Evolutionary conservation across 2,329 filamentous ascomycete genomes (phyloP).

Genomic region (Ophiostoma tasmaniense): DNA sequence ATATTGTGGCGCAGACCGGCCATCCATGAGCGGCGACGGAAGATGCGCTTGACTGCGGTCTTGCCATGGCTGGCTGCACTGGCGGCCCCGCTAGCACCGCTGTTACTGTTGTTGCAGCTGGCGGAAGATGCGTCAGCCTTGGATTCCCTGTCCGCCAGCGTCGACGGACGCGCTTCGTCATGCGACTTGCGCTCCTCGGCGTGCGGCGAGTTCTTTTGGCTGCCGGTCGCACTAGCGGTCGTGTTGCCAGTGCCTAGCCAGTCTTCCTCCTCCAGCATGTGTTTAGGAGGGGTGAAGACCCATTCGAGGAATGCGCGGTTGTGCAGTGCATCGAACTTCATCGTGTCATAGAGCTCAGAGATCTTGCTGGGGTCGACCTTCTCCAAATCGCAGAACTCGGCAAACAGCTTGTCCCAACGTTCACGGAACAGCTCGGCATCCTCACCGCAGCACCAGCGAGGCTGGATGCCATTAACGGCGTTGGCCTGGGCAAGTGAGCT

Average conservation of each 20-base stretch:
- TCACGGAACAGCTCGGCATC: conserved; percentile 92
- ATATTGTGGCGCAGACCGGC: conserved; percentile 39
- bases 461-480: conserved; percentile 63
- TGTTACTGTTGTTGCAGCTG: neutral
- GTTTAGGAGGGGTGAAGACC: conserved; percentile 83
- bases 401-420: conserved; percentile 96
- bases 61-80: conserved; percentile 20
- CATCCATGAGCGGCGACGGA: conserved; percentile 53
- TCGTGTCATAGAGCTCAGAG: conserved; percentile 95
- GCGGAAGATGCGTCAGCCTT: neutral
- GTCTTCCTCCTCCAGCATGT: conserved; percentile 63
- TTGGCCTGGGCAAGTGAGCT: conserved; percentile 44
- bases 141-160: conserved; percentile 11
- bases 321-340: conserved; percentile 98
- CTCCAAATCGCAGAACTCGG: conserved; percentile 91
- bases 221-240: neutral
- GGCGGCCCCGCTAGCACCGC: neutral
- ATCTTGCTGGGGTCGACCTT: conserved; percentile 99
- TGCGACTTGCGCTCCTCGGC: conserved; percentile 16
- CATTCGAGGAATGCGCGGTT: conserved; percentile 95
- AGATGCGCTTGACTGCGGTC: conserved; percentile 42
- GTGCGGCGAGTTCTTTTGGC: neutral
- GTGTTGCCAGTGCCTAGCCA: conserved; percentile 19
- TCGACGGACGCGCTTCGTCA: conserved; percentile 10
- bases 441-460: conserved; percentile 93